phyloP scores from a whole-genome alignment of 2,329 filamentous ascomycete genomes.

The Hortaea werneckii region DNA sequence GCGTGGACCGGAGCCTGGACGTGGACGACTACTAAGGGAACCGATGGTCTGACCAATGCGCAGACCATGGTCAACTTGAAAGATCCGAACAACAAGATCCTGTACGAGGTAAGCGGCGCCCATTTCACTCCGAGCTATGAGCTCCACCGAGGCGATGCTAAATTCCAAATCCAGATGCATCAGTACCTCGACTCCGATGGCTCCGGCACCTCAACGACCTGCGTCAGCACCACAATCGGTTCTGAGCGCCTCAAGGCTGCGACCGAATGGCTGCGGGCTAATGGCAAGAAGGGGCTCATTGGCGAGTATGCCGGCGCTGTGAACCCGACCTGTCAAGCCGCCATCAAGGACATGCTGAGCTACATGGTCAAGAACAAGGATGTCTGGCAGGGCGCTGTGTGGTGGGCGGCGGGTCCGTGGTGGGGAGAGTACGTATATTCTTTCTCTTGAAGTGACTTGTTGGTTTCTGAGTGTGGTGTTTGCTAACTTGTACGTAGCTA shows the following conservation, averaged over 20 bases:
- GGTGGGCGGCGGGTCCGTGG: no score
- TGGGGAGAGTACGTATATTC: no score
- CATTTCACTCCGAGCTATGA: no score
- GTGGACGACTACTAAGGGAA: slow-evolving; percentile 38
- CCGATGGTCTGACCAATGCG: slow-evolving; percentile 31
- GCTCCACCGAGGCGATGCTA: no score
- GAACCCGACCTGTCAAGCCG: slow-evolving; percentile 40
- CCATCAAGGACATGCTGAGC: slow-evolving; percentile 40
- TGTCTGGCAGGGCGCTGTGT: slow-evolving; percentile 39
- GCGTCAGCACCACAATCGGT: slow-evolving; percentile 45
- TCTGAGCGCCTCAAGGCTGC: slow-evolving; percentile 41
- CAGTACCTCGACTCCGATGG: slow-evolving; percentile 49
- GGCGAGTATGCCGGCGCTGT: slow-evolving; percentile 47
- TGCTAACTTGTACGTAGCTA: slow-evolving; percentile 6
- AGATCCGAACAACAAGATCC: slow-evolving; percentile 43
- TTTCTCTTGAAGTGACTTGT: no score
- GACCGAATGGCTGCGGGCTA: slow-evolving; percentile 44
- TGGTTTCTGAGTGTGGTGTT: no score
- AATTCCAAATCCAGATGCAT: slow-evolving; percentile 43
- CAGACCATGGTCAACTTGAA: slow-evolving; percentile 38
- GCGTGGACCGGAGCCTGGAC: slow-evolving; percentile 40
- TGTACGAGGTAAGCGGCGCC: slow-evolving; percentile 25
- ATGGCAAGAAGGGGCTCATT: slow-evolving; percentile 43
- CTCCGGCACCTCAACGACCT: slow-evolving; percentile 33
- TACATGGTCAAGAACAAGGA: slow-evolving; percentile 41